Conservation (phyloP, 768 basidiomycete genomes). For the Tylopilus cervinicoccineus region DNA sequence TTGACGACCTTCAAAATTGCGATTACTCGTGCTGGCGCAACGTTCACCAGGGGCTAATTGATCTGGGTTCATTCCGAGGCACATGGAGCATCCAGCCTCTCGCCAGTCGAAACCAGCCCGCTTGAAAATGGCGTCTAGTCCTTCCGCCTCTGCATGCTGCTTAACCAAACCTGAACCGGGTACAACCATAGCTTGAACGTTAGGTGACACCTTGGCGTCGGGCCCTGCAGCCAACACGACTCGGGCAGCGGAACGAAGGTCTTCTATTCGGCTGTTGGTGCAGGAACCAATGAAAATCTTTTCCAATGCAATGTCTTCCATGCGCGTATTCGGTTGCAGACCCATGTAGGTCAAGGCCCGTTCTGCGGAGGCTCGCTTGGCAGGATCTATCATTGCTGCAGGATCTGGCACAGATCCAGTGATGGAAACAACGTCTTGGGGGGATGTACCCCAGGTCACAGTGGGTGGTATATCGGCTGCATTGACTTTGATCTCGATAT, state of each 20-base stretch:
- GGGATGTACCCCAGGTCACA: constrained; percentile 91
- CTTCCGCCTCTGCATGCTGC: constrained; percentile 87
- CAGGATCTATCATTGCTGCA: constrained; percentile 55
- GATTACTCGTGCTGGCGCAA: constrained; percentile 89
- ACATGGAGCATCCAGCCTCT: constrained; percentile 96
- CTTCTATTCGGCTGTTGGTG: constrained; percentile 93
- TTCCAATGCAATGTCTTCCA: constrained; percentile 78
- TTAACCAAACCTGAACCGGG: constrained; percentile 90
- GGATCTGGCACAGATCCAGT: constrained; percentile 81
- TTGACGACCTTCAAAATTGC: constrained; percentile 91
- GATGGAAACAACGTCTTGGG: constrained; percentile 83
- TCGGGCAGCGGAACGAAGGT: constrained; percentile 77
- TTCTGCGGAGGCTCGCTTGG: constrained; percentile 64
- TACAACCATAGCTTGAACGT: constrained; percentile 85
- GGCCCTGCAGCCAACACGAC: constrained; percentile 72
- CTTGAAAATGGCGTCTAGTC: constrained; percentile 80
- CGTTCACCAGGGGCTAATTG: constrained; percentile 78
- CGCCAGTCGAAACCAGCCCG: constrained; percentile 94
- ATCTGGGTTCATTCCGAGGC: constrained; percentile 94
- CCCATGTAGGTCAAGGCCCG: constrained; percentile 87
- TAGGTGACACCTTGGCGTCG: constrained; percentile 67
- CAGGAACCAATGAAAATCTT: constrained; percentile 95
- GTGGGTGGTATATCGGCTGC: constrained; percentile 88
- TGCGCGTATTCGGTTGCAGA: constrained; percentile 67
- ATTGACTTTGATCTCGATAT: constrained; percentile 73